phyloP scores from a whole-genome alignment of 805 yeast genomes.

The Isabelozyma gotoi region DNA sequence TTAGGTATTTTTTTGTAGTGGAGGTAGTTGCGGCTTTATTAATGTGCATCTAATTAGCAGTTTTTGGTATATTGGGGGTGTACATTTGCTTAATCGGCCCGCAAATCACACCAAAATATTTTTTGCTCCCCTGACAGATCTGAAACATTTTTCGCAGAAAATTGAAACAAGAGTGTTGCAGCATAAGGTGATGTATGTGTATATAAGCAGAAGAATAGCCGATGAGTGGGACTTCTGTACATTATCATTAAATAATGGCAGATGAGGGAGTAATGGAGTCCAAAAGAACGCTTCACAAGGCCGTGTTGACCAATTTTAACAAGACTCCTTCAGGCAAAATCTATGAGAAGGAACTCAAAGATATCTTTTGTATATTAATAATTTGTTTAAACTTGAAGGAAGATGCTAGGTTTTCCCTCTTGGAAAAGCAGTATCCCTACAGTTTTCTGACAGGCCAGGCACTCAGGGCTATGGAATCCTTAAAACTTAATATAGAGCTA shows the following conservation, averaged over 20 bases:
- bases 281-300: slow-evolving; percentile 35
- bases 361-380: slow-evolving; percentile 54
- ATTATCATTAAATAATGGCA: not conserved
- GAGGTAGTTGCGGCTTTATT: too few species aligned
- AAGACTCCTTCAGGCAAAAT: slow-evolving; percentile 55
- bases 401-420: slow-evolving; percentile 10
- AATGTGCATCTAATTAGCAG: not conserved
- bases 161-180: not conserved
- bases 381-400: slow-evolving; percentile 33
- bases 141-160: not conserved
- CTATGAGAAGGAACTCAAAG: slow-evolving; percentile 56
- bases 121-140: not conserved
- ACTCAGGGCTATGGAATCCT: slow-evolving; percentile 45
- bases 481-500: slow-evolving; percentile 49
- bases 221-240: not conserved
- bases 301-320: slow-evolving; percentile 43
- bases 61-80: too few species aligned
- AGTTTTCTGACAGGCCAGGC: slow-evolving; percentile 57
- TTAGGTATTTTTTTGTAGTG: too few species aligned
- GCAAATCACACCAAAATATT: not conserved
- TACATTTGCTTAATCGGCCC: too few species aligned
- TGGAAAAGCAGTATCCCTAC: slow-evolving; percentile 43
- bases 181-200: not conserved
- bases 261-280: too few species aligned
- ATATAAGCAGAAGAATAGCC: not conserved